Base-by-base conservation (phyloP, 2,329 filamentous ascomycete genomes). In the Calycina herbarum region DNA sequence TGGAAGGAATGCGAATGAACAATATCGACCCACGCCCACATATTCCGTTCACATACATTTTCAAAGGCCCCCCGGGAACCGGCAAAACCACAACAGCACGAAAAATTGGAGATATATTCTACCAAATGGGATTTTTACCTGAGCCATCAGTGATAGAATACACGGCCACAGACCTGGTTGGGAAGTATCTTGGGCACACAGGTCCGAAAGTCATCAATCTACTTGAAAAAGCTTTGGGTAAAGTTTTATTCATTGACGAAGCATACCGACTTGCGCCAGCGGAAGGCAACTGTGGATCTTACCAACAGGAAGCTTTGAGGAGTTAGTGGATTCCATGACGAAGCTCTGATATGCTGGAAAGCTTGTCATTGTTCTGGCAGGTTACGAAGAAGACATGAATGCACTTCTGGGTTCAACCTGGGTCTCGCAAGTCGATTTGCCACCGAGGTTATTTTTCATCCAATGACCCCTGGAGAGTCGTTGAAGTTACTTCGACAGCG, bases 51-150 rank as follows among this genome's bases (percentile, higher is more conserved):
- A 85, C 82, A 57, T 86, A 86, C 69, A 69, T 87, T 0, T 87
- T 87, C 75, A 79, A 81, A 24, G 85, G 85, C 0, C 79, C 82
- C 64, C 67, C 72, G 80, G 83, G 83, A 0, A 92, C 89, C 0
- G 90, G 90, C 0, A 93, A 93, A 10, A 92, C 89, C 0, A 88
- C 86, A 0, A 91, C 83, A 0, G 91, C 91, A 0, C 79, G 82
- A n/a, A 90, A 88, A 68, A 91, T 93, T 83, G 90, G 89, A 5
- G 84, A 90, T 65, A 79, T 93, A 0, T 93, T 86, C 72, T 92
- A 91, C 73, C 86, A 92, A 69, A 86, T 92, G 84, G 89, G 89
- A 0, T 84, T 93, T 33, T 78, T 93, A 0, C 76, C 83, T 0
- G 80, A 78, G 0, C 81, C 80, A 0, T 82, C 87, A n/a, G 86